Conservation (phyloP, 106 monocot genomes). For the Platanthera zijinensis region DNA sequence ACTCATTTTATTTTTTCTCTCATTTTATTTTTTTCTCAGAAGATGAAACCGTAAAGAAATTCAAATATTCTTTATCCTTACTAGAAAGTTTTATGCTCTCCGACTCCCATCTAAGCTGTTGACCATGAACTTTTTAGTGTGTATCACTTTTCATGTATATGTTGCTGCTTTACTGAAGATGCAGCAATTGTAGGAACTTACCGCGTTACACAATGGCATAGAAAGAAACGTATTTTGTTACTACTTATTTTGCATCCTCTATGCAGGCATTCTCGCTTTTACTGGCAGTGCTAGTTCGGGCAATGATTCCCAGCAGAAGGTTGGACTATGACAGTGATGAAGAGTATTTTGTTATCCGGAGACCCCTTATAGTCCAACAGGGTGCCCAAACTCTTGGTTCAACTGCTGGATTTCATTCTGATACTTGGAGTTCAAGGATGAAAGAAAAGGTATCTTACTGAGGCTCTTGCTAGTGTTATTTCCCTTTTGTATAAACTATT, state of each 20-base stretch:
- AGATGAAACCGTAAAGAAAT: background rate
- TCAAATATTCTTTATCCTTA: background rate
- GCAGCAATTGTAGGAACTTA: background rate
- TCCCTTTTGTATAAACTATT: background rate
- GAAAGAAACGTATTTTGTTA: background rate
- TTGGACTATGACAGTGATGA: slow-evolving; percentile 35
- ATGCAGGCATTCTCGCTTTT: slow-evolving; percentile 36
- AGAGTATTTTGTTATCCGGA: slow-evolving; percentile 26
- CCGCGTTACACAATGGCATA: background rate
- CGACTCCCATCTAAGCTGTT: background rate
- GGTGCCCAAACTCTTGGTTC: slow-evolving; percentile 9
- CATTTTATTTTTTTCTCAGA: background rate
- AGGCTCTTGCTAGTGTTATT: background rate
- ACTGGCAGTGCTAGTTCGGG: slow-evolving; percentile 28
- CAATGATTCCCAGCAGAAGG: slow-evolving; percentile 23
- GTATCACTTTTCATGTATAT: background rate
- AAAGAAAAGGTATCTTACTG: slow-evolving; percentile 22
- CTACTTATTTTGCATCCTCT: background rate
- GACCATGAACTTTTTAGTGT: too few relatives aligned
- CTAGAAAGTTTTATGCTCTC: background rate
- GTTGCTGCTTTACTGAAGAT: background rate
- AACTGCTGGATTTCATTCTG: slow-evolving; percentile 15
- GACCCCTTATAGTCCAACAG: slow-evolving; percentile 25
- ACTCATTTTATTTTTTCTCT: background rate
- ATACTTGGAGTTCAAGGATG: slow-evolving; percentile 26